Conservation (phyloP, 306 rosid species). For the Vigna reflexopilosa region DNA sequence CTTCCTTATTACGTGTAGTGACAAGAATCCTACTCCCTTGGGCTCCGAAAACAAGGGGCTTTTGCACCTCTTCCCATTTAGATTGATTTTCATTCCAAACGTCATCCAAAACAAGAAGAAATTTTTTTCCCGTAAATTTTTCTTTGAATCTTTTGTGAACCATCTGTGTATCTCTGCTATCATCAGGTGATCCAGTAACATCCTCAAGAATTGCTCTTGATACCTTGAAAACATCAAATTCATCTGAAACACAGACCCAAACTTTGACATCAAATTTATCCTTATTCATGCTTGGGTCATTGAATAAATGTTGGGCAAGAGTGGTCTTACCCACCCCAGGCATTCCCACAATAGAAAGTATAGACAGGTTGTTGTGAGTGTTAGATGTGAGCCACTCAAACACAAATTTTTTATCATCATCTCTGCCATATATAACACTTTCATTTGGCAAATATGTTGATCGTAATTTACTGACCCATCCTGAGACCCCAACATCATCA, state of each 20-base stretch:
- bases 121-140: background rate
- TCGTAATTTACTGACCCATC: too few relatives aligned
- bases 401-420: background rate
- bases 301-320: background rate
- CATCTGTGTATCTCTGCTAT: background rate
- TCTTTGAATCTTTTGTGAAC: background rate
- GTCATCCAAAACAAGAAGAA: background rate
- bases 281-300: background rate
- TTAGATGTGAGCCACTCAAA: background rate
- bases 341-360: background rate
- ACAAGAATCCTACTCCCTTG: background rate
- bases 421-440: too few relatives aligned
- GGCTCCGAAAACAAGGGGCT: background rate
- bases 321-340: background rate
- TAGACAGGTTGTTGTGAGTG: background rate
- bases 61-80: background rate
- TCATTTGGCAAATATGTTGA: too few relatives aligned
- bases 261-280: background rate
- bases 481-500: too few relatives aligned
- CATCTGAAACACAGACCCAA: too few relatives aligned
- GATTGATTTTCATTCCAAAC: background rate
- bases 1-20: background rate
- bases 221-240: too few relatives aligned
- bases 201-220: background rate
- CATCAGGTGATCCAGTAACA: background rate